Evolutionary conservation across 139 green algal species (phyloP).

Genomic region (Pleodorina starrii): DNA sequence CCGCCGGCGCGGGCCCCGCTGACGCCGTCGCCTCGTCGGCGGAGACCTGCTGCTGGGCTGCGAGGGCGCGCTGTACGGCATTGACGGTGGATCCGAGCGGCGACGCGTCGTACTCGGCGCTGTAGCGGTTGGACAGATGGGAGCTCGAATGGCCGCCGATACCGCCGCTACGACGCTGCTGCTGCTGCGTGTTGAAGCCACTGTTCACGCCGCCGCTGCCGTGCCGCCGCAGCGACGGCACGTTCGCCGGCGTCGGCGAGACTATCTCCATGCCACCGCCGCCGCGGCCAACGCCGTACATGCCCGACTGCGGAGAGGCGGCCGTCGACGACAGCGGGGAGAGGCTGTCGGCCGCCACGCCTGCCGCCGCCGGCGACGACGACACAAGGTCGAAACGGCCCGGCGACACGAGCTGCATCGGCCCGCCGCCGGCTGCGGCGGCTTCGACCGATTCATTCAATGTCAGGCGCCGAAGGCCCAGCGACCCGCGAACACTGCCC

Average conservation of each 20-base stretch:
- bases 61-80: no score
- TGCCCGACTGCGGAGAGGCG: not conserved
- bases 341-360: not conserved
- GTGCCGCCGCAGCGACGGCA: no score
- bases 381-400: slow-evolving; percentile 6
- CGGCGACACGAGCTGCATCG: not conserved
- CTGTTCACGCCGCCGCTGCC: not conserved
- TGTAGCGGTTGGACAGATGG: no score
- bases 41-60: no score
- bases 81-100: no score
- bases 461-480: not conserved
- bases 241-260: not conserved
- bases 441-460: not conserved
- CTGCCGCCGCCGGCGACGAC: not conserved
- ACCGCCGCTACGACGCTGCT: not conserved
- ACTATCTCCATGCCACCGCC: not conserved
- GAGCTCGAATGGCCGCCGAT: no score
- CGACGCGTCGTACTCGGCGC: no score
- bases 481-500: no score
- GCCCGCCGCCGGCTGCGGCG: not conserved
- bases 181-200: not conserved
- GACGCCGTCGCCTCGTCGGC: no score
- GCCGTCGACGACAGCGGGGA: not conserved
- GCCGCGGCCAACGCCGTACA: not conserved
- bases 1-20: no score